Evolutionary conservation across 2,329 filamentous ascomycete genomes (phyloP), one percentile per base, ranked within the genome.

Genomic region (Coleophoma cylindrospora): DNA sequence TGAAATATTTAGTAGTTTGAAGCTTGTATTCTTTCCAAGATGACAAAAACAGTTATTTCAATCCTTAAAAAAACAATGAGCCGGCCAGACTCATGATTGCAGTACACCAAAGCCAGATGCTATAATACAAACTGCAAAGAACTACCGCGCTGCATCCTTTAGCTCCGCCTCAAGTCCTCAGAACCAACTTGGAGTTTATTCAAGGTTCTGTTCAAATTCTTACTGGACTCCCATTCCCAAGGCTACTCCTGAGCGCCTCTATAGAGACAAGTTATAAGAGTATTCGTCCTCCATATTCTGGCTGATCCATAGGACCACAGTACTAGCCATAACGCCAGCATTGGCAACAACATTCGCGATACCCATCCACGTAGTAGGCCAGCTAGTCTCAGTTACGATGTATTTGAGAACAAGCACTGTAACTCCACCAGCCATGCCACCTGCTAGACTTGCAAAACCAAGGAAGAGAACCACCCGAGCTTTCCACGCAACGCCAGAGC

Each of bases 231-330:
- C 33, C 48, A 38, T 14, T n/a, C 34, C 17, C 14, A n/a, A 32
- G 37, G 15, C 34, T 32, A 17, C 6, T n/a, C 34, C 45, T 38
- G n/a, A n/a, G 27, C 22, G 27, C 36, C 32, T 47, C 59, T 51
- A 84, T 55, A 86, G 71, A 52, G 81, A 75, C 57, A 86, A 68
- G 66, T 84, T 86, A 67, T 86, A 86, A 43, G 81, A 77, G 60
- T 86, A 86, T 67, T 86, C 83, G 61, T 86, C 83, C 71, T 86
- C 83, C 79, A 86, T 85, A 61, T 86, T 86, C 73, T 86, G 83
- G 68, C 78, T 83, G 49, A 86, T 68, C 83, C 83, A 86, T 40
- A 86, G 74, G 53, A 85, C 77, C 44, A 84, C 81, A 19, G 78
- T 79, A 68, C 80, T 81, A 56, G 15, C 36, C n/a, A 81, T 81